Evolutionary conservation across 2,329 filamentous ascomycete genomes (phyloP), one percentile per base, ranked within the genome.

Genomic region (Ophiostoma ips): DNA sequence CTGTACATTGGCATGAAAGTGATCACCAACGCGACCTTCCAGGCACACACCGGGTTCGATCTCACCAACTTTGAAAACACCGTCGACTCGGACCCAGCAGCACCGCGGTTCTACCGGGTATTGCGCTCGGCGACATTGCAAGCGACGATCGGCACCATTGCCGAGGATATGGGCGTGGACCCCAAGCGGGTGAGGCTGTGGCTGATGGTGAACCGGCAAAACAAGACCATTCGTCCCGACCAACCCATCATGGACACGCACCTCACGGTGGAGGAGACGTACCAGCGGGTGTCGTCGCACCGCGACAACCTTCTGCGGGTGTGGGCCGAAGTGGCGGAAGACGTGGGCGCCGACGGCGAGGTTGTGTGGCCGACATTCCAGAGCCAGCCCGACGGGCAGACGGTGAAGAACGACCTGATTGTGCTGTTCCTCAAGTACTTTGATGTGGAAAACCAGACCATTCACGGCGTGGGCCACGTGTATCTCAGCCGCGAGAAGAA

Each of bases 121-220:
- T 76, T 89, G 36, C 81, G 84, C 53, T 72, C 80, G n/a, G 83
- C 82, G 57, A 84, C 81, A 1, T 75, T 96, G 55, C 71, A 79
- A 44, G 84, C 95, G 8, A 81, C 96, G 55, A 77, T 82, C 5
- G 70, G 71, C 24, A 73, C 75, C 19, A 74, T 96, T 53, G 88
- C 84, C 0, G 67, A 77, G 36, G 84, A 94, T 51, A 72, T 84
- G 46, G 73, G 71, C 0, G 66, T 84, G 46, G 80, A 89, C 41
- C 71, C 83, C 0, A 79, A 79, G 51, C 76, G 78, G 54, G 68
- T 96, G 21, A 79, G 92, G 19, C 76, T 95, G 16, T 98, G 92
- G 94, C 79, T 87, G 50, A 95, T 98, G 89, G 92, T 98, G 1
- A 96, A 95, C 62, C 83, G 92, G 11, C 92, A 98, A 64, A 98